A percentile compares a stretch with the other conserved stretches of the same genome.
These are phyloP conservation scores for Euptelea pleiosperma DNA, from an alignment of 164 flowering plant genomes.

Conservation along the genomic window DNA sequence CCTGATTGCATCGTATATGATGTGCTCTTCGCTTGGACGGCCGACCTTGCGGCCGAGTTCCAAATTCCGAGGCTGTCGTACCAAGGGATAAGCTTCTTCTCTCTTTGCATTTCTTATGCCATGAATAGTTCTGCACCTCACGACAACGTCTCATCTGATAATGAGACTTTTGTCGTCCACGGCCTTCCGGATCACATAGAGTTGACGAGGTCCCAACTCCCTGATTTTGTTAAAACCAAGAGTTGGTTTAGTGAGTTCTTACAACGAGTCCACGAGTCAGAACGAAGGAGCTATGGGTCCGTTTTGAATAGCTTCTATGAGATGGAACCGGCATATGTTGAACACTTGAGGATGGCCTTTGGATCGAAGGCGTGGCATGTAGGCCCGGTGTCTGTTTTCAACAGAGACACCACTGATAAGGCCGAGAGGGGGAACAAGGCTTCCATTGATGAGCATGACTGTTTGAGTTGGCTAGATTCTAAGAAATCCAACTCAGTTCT, in stretches of 20 bases:
- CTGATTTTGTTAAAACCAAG: not conserved
- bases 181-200: not conserved
- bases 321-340: not conserved
- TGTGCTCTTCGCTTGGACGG: not conserved
- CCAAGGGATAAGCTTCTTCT: not conserved
- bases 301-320: not conserved
- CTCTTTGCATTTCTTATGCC: not conserved
- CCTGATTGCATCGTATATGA: not conserved
- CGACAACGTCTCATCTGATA: not conserved
- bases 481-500: not conserved
- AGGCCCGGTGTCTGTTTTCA: not conserved
- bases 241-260: not conserved
- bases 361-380: not conserved
- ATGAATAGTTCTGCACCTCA: not conserved
- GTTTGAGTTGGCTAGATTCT: not conserved
- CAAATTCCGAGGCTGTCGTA: not conserved
- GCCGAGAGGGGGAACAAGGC: not conserved
- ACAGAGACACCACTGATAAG: not conserved
- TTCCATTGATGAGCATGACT: not conserved
- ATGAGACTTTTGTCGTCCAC: not conserved
- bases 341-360: not conserved
- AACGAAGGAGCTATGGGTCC: not conserved
- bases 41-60: not conserved
- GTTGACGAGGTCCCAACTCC: not conserved
- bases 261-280: not conserved